Evolutionary conservation across 768 basidiomycete species (phyloP).

Genomic region (Trametes elegans): DNA sequence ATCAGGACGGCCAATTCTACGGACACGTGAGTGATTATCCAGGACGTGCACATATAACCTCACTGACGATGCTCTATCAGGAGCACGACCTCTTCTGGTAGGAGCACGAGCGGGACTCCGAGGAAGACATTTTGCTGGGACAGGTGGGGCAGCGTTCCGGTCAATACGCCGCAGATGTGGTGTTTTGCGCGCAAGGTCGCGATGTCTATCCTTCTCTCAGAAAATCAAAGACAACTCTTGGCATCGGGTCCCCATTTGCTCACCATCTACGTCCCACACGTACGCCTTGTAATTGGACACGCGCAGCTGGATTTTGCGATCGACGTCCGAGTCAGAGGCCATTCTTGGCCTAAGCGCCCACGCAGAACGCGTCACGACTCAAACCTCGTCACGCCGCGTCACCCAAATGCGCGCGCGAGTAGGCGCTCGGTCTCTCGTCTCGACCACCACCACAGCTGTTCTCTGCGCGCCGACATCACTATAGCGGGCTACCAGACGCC

Average conservation of each 20-base stretch:
- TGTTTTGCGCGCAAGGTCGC: conserved; percentile 76
- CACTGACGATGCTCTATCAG: conserved; percentile 76
- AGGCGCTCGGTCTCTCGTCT: not conserved
- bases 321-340: conserved; percentile 17
- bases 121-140: conserved; percentile 97
- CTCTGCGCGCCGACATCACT: not conserved
- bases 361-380: not conserved
- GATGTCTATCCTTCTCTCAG: conserved; percentile 55
- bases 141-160: conserved; percentile 91
- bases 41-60: not conserved
- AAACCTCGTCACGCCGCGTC: conserved; percentile 7
- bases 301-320: conserved; percentile 49
- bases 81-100: conserved; percentile 90
- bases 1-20: conserved; percentile 76
- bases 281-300: conserved; percentile 79
- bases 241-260: conserved; percentile 5
- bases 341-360: conserved; percentile 11
- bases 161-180: conserved; percentile 79
- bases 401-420: not conserved
- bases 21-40: not conserved
- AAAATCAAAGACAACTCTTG: not conserved
- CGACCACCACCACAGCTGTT: conserved; percentile 14
- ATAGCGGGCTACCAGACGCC: not conserved
- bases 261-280: conserved; percentile 88
- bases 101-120: conserved; percentile 83